phyloP scores from a whole-genome alignment of 1,284 basidiomycete genomes.

The Stygiomarasmius scandens region DNA sequence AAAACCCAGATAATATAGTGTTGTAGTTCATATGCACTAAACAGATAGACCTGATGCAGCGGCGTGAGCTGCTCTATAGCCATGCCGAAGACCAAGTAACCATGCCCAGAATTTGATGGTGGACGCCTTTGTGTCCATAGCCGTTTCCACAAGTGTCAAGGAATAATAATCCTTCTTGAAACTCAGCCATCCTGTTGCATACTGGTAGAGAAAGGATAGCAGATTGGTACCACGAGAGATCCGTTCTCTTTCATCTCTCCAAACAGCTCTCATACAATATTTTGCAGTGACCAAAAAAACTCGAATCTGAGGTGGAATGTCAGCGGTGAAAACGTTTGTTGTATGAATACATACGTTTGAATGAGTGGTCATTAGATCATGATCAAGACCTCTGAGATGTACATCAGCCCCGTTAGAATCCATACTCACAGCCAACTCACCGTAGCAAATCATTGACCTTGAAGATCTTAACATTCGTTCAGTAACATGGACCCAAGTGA shows the following conservation, averaged over 20 bases:
- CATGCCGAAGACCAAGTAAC: conserved; percentile 62
- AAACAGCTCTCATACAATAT: conserved; percentile 86
- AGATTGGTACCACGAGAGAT: conserved; percentile 52
- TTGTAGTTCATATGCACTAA: not conserved
- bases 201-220: conserved; percentile 53
- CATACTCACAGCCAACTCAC: conserved; percentile 33
- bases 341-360: conserved; percentile 52
- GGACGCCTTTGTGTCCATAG: conserved; percentile 72
- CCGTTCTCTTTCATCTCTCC: conserved; percentile 74
- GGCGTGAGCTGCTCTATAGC: conserved; percentile 64
- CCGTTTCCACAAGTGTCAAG: conserved; percentile 55
- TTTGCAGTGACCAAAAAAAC: conserved; percentile 93
- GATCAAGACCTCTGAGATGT: conserved; percentile 62
- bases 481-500: not conserved
- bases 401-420: not conserved
- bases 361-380: conserved; percentile 74
- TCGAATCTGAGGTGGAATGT: conserved; percentile 51
- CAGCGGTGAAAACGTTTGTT: not conserved
- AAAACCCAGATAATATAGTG: not conserved
- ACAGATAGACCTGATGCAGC: conserved; percentile 60
- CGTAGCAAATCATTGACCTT: conserved; percentile 76
- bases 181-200: conserved; percentile 69
- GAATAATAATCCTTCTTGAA: conserved; percentile 57
- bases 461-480: not conserved
- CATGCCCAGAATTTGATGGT: conserved; percentile 65